phyloP scores from a whole-genome alignment of 768 basidiomycete genomes.

The Leccinum fibrillosum region DNA sequence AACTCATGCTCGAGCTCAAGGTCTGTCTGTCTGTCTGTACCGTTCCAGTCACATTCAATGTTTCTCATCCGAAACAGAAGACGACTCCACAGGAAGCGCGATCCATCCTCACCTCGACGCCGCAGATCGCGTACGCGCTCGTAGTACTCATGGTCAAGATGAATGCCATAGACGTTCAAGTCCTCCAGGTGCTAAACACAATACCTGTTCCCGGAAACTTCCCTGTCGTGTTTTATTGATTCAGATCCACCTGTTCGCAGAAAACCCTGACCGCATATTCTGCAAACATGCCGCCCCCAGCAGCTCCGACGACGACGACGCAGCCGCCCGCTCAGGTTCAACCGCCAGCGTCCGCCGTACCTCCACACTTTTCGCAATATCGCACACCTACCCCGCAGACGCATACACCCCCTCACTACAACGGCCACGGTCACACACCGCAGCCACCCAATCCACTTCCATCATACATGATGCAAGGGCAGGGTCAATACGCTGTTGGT shows the following conservation, averaged over 20 bases:
- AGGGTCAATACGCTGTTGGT: slow-evolving; percentile 17
- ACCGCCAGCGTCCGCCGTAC: slow-evolving; percentile 41
- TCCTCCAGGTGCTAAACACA: slow-evolving; percentile 55
- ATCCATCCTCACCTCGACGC: slow-evolving; percentile 66
- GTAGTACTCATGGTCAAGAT: slow-evolving; percentile 77
- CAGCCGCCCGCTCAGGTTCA: slow-evolving; percentile 22
- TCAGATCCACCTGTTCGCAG: slow-evolving; percentile 28
- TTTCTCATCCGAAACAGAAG: slow-evolving; percentile 45
- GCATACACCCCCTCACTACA: slow-evolving; percentile 27
- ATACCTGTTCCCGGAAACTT: too few species aligned
- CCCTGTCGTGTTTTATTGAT: not conserved
- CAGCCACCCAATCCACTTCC: slow-evolving; percentile 21
- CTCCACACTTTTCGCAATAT: slow-evolving; percentile 38
- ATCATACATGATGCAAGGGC: slow-evolving; percentile 17
- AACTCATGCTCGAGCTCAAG: slow-evolving; percentile 74
- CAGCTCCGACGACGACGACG: slow-evolving; percentile 13
- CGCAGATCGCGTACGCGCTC: slow-evolving; percentile 73
- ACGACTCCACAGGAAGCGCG: slow-evolving; percentile 69
- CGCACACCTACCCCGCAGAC: slow-evolving; percentile 36
- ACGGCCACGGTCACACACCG: slow-evolving; percentile 28
- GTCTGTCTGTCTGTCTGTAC: slow-evolving; percentile 24
- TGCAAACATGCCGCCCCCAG: slow-evolving; percentile 21
- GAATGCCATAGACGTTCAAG: slow-evolving; percentile 70
- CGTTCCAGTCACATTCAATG: not conserved
- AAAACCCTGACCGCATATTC: slow-evolving; percentile 61